A percentile compares a stretch with the other conserved stretches of the same genome.
These are phyloP conservation scores for Parasarocladium wereldwijsianum DNA, from an alignment of 2,329 filamentous ascomycete genomes.

Conservation along the genomic window DNA sequence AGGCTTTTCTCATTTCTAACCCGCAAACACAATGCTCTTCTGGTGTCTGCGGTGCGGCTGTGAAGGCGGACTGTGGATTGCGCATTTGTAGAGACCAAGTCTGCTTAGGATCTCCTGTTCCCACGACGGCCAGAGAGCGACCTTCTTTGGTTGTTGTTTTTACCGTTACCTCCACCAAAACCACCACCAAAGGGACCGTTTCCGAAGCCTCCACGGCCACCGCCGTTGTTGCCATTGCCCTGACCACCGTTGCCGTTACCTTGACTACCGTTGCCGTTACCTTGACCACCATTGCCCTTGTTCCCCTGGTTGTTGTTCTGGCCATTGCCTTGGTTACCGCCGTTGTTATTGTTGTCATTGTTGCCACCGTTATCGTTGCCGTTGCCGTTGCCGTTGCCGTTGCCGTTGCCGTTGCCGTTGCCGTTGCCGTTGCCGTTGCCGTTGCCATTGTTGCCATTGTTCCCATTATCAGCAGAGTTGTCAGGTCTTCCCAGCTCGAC, in stretches of 20 bases:
- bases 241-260: neutral
- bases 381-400: constrained; percentile 4
- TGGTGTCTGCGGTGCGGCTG: no score
- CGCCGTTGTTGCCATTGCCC: neutral
- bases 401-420: constrained; percentile 1
- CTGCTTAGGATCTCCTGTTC: no score
- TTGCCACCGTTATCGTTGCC: constrained; percentile 6
- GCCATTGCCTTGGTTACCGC: constrained; percentile 5
- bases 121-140: no score
- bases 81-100: no score
- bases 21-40: no score
- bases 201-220: no score
- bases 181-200: no score
- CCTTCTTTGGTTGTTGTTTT: no score
- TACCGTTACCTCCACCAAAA: no score
- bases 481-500: constrained; percentile 16
- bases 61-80: no score
- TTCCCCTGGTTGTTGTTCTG: constrained; percentile 5
- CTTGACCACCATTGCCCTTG: neutral
- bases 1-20: no score
- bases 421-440: constrained; percentile 4
- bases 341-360: constrained; percentile 5
- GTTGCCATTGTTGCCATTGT: constrained; percentile 7
- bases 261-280: neutral
- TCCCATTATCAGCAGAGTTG: constrained; percentile 7